A percentile compares a stretch with the other conserved stretches of the same genome.
These are phyloP conservation scores for Cyamopsis tetragonoloba DNA, from an alignment of 306 rosid species.

Conservation along the genomic window DNA sequence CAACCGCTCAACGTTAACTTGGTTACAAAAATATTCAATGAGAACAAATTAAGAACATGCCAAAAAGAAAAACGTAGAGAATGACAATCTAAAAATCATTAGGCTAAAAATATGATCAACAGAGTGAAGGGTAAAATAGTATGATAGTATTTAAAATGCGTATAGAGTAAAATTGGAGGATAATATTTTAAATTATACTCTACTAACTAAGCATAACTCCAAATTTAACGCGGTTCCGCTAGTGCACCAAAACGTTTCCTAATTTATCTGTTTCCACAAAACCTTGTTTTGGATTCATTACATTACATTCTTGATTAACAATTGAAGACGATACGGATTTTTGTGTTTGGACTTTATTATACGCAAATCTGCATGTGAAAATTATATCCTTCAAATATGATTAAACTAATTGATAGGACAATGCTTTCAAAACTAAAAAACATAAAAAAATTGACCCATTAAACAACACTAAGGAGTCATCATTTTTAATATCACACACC, in stretches of 20 bases:
- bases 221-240: constrained; percentile 6
- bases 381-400: too few relatives aligned
- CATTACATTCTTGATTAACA: not conserved
- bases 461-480: not conserved
- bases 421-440: not conserved
- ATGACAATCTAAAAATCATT: too few relatives aligned
- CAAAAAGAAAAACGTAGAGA: too few relatives aligned
- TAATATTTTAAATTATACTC: not conserved
- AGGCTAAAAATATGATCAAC: not conserved
- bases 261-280: not conserved
- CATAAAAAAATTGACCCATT: not conserved
- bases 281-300: too few relatives aligned
- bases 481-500: not conserved
- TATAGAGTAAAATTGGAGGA: not conserved
- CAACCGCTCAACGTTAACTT: too few relatives aligned
- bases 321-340: not conserved
- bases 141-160: too few relatives aligned
- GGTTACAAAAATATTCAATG: too few relatives aligned
- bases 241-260: not conserved
- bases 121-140: not conserved
- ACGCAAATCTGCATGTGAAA: not conserved
- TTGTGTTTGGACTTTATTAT: too few relatives aligned
- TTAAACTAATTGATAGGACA: not conserved
- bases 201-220: not conserved
- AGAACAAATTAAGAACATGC: too few relatives aligned